These are phyloP conservation scores for Craspedostauros australis DNA, from an alignment of 108 stramenopile genomes.

Conservation along the genomic window DNA sequence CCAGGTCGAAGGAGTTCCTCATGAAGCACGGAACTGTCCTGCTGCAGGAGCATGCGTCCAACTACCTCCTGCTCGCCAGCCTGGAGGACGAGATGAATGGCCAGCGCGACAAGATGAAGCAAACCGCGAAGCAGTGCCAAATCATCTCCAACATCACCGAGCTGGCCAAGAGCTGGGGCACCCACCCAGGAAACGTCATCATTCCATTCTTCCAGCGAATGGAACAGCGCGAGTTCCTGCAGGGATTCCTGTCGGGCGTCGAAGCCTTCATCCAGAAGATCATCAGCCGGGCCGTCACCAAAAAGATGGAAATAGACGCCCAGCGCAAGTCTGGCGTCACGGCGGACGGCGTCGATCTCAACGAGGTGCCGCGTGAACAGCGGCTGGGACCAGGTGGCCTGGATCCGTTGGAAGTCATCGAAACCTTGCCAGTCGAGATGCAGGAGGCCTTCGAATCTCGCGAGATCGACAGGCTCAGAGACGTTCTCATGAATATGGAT, in stretches of 20 bases:
- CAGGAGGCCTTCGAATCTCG: slow-evolving; percentile 92
- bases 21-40: slow-evolving; percentile 80
- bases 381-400: slow-evolving; percentile 94
- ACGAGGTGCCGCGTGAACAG: slow-evolving; percentile 66
- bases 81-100: slow-evolving; percentile 99
- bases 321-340: slow-evolving; percentile 49
- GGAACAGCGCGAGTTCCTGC: slow-evolving; percentile 64
- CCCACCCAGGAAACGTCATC: slow-evolving; percentile 96
- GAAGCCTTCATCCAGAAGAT: slow-evolving; percentile 81
- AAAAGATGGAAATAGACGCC: slow-evolving; percentile 89
- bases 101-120: slow-evolving; percentile 91
- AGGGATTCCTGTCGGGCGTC: slow-evolving; percentile 79
- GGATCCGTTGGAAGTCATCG: slow-evolving; percentile 95
- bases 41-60: slow-evolving; percentile 94
- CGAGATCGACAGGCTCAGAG: slow-evolving; percentile 73
- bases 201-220: slow-evolving; percentile 90
- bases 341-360: slow-evolving; percentile 63
- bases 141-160: slow-evolving; percentile 96
- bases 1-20: slow-evolving; percentile 82
- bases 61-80: slow-evolving; percentile 89
- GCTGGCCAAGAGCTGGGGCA: slow-evolving; percentile 83
- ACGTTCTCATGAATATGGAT: slow-evolving; percentile 68
- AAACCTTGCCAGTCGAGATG: slow-evolving; percentile 76
- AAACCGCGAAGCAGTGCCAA: slow-evolving; percentile 85
- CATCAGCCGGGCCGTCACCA: slow-evolving; percentile 86